A percentile compares a stretch with the other conserved stretches of the same genome.
Evolutionary conservation across 1,284 basidiomycete species (phyloP).

Genomic region (Malassezia japonica): DNA sequence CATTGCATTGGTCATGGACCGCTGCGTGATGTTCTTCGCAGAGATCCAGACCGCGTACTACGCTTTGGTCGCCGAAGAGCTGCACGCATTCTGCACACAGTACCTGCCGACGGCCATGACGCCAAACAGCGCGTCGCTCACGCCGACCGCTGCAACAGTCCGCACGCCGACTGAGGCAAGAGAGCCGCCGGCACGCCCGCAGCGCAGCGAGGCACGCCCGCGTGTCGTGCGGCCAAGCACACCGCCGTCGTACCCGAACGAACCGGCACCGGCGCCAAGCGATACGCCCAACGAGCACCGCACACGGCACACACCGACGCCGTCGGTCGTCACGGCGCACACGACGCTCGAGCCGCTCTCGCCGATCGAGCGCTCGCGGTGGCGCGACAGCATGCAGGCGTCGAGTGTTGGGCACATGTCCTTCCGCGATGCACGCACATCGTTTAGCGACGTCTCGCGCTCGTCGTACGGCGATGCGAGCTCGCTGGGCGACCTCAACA

Average conservation of each 20-base stretch:
- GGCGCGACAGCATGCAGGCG: not conserved
- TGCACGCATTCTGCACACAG: not conserved
- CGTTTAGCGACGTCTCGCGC: not conserved
- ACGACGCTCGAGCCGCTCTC: not conserved
- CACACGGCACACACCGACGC: not conserved
- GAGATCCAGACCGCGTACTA: constrained; percentile 42
- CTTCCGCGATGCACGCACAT: constrained; percentile 11
- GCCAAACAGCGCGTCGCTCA: not conserved
- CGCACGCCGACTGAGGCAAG: not conserved
- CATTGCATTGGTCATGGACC: constrained; percentile 45
- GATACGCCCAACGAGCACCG: no score
- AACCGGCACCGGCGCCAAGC: no score
- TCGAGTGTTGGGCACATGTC: not conserved
- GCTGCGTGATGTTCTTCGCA: constrained; percentile 44
- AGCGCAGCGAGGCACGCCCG: not conserved
- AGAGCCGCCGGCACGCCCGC: not conserved
- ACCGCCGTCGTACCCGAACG: not conserved
- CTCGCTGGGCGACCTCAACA: not conserved
- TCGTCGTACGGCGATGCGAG: not conserved
- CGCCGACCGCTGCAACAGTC: not conserved
- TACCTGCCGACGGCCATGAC: constrained; percentile 7
- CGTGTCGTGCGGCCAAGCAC: not conserved
- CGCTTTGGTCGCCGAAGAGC: constrained; percentile 20
- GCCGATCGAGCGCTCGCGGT: not conserved
- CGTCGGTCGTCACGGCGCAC: not conserved